Base-by-base conservation (phyloP, 768 basidiomycete genomes). In the Mycena indigotica region DNA sequence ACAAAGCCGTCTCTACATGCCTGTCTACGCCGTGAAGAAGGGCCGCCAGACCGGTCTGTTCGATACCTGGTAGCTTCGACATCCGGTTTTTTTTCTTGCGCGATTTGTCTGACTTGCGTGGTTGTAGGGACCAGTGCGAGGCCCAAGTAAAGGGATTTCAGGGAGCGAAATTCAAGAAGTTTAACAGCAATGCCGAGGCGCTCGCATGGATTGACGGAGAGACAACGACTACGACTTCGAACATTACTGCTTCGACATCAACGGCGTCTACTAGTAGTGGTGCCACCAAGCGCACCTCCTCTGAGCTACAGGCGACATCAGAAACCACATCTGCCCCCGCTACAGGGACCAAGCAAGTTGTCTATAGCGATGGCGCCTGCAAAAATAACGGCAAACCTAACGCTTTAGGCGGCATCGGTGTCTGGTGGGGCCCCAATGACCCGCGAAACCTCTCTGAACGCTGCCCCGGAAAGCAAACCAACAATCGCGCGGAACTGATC, bases 321-420 rank as follows among this genome's bases (percentile, higher is more conserved):
- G 35, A 10, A n/a, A 38, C 10, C 35, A n/a, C 35, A n/a, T 10
- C 10, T n/a, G 25, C n/a, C n/a, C 23, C 19, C 51, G 48, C 28
- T n/a, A 30, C 51, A 3, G 51, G 19, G 39, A 24, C 53, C 25
- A 52, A 26, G 51, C 41, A 44, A 23, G 74, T 89, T 13, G 94
- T 94, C 1, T 96, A 92, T 65, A 87, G 82, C 19, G 95, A 98
- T 70, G 95, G 95, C 12, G 89, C 93, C 5, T 94, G 93, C 62
- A 84, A 83, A 66, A 84, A 87, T 2, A 98, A 98, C 67, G 95
- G 95, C 0, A 73, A 85, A 66, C 28, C 26, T 2, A 84, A 80
- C 1, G 80, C 89, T 0, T 62, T 82, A 39, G 95, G 93, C 1
- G 95, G 95, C 1, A 73, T 94, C 40, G 95, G 95, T 0, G 91